These are phyloP conservation scores for Auricularia cornea DNA, from an alignment of 768 basidiomycete species.

Conservation along the genomic window DNA sequence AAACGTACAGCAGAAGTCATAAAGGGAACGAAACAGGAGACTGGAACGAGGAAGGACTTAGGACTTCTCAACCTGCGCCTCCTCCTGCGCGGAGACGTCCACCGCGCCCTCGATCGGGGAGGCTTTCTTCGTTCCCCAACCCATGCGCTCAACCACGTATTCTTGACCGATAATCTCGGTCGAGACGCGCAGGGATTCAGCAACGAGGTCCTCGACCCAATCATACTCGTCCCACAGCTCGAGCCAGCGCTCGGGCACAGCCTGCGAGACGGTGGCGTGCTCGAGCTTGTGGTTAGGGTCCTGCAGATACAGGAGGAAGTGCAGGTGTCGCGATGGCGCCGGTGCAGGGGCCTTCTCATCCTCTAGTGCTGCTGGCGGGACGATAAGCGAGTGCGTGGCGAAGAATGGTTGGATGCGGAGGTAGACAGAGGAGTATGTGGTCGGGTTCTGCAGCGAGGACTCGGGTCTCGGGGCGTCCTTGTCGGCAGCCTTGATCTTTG, in stretches of 20 bases:
- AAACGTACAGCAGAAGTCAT: too few relatives aligned
- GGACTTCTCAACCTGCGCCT: not conserved
- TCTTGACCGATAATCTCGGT: slow-evolving; percentile 91
- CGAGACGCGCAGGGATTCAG: slow-evolving; percentile 74
- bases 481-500: slow-evolving; percentile 46
- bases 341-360: slow-evolving; percentile 19
- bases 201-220: slow-evolving; percentile 94
- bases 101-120: not conserved
- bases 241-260: slow-evolving; percentile 78
- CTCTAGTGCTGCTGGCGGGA: slow-evolving; percentile 17
- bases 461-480: slow-evolving; percentile 14
- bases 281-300: slow-evolving; percentile 76
- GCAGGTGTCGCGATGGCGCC: slow-evolving; percentile 38
- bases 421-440: slow-evolving; percentile 84
- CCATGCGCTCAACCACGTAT: slow-evolving; percentile 80
- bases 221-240: slow-evolving; percentile 78
- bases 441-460: slow-evolving; percentile 43
- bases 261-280: slow-evolving; percentile 75
- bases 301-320: slow-evolving; percentile 60
- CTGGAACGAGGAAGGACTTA: too few relatives aligned
- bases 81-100: not conserved
- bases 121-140: slow-evolving; percentile 38
- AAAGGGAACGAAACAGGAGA: too few relatives aligned
- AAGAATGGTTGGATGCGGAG: slow-evolving; percentile 88
- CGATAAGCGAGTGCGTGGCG: slow-evolving; percentile 42